phyloP scores from a whole-genome alignment of 2,329 filamentous ascomycete genomes.

The Penicillium sp. region DNA sequence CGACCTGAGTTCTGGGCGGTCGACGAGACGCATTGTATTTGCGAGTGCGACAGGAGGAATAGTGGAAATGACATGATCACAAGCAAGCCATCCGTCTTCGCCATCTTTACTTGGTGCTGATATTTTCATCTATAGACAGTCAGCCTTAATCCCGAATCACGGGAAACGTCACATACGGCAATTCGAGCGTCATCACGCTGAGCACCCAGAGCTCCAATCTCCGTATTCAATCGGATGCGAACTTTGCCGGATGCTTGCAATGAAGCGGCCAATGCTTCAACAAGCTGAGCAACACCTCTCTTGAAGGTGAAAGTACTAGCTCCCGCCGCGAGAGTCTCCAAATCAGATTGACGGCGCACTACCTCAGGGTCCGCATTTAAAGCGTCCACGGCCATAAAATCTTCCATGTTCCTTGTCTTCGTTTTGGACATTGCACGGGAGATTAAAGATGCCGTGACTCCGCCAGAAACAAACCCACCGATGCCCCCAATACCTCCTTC shows the following conservation, averaged over 20 bases:
- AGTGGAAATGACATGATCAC: slow-evolving; percentile 37
- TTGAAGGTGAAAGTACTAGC: slow-evolving; percentile 45
- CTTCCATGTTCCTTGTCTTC: slow-evolving; percentile 25
- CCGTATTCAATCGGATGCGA: slow-evolving; percentile 52
- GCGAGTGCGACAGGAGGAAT: slow-evolving; percentile 30
- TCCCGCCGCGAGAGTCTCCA: slow-evolving; percentile 17
- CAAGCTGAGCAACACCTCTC: slow-evolving; percentile 64
- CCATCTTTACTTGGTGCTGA: not conserved
- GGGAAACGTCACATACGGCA: not conserved
- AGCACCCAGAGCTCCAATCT: slow-evolving; percentile 42
- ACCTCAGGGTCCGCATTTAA: slow-evolving; percentile 2
- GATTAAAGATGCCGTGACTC: slow-evolving; percentile 11
- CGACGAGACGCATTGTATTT: slow-evolving; percentile 16
- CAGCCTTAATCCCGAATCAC: not conserved
- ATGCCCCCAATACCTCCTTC: slow-evolving; percentile 36
- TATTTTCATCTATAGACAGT: slow-evolving; percentile 10
- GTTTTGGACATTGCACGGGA: slow-evolving; percentile 11
- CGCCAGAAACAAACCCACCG: slow-evolving; percentile 19
- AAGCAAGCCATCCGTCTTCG: not conserved
- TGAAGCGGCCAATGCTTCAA: slow-evolving; percentile 53
- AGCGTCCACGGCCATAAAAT: slow-evolving; percentile 27
- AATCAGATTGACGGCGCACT: not conserved
- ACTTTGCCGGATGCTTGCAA: slow-evolving; percentile 60
- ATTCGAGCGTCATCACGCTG: not conserved
- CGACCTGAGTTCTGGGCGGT: slow-evolving; percentile 17